These are phyloP conservation scores for Albugo laibachii DNA, from an alignment of 352 stramenopile genomes.

Conservation along the genomic window DNA sequence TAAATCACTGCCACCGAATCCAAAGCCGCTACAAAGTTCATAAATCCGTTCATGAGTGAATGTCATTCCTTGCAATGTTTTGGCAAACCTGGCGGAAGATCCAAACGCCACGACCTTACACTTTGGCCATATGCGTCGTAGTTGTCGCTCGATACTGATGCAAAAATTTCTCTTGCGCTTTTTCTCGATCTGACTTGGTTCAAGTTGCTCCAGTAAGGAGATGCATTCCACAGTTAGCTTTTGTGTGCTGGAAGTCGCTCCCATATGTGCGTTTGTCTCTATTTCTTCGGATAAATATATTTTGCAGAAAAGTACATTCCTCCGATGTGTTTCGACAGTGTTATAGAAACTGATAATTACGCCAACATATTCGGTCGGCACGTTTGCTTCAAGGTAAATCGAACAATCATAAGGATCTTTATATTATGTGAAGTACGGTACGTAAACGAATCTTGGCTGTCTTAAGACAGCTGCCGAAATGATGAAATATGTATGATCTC, in stretches of 20 bases:
- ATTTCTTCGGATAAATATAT: not conserved
- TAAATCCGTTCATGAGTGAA: not conserved
- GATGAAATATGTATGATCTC: too few species aligned
- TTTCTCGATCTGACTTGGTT: slow-evolving; percentile 36
- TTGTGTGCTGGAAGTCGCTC: slow-evolving; percentile 51
- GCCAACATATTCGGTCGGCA: too few species aligned
- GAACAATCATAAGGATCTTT: too few species aligned
- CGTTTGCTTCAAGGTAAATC: too few species aligned
- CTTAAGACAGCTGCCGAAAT: too few species aligned
- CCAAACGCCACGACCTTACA: slow-evolving; percentile 48
- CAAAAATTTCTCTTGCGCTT: slow-evolving; percentile 24
- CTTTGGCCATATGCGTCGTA: slow-evolving; percentile 30
- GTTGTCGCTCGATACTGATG: slow-evolving; percentile 25
- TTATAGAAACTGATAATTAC: too few species aligned
- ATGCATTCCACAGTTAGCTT: slow-evolving; percentile 69
- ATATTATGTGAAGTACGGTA: too few species aligned
- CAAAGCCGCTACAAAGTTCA: slow-evolving; percentile 21
- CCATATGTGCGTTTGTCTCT: slow-evolving; percentile 21
- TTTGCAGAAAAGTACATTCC: too few species aligned
- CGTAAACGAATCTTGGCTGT: too few species aligned
- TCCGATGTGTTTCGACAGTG: too few species aligned
- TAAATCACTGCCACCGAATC: slow-evolving; percentile 58
- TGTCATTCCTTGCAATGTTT: slow-evolving; percentile 1
- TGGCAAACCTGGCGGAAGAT: slow-evolving; percentile 46
- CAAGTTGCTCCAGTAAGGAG: slow-evolving; percentile 57